Evolutionary conservation across 306 rosid genomes (phyloP), one percentile per base, ranked within the genome.

Genomic region (Senna tora): DNA sequence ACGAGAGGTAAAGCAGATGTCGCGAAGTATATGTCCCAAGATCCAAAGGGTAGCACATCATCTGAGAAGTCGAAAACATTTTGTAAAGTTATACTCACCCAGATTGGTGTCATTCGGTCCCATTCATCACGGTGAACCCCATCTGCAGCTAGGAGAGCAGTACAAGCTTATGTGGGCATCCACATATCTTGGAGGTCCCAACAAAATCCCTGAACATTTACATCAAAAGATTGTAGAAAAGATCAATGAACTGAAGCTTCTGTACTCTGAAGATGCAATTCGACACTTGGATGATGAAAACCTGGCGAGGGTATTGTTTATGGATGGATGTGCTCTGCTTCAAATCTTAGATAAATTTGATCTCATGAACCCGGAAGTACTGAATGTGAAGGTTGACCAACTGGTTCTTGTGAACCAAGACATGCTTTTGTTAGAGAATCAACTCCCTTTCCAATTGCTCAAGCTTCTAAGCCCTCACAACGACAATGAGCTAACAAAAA

Each of bases 361-460:
- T 4, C 25, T 49, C 7, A 0, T 1, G 0, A 4, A 34, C 0
- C 33, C 25, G 3, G 1, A 50, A 0, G 13, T 2, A 1, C 12
- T 72, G 50, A 33, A 45, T 9, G 3, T 72, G 19, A 45, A 46
- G 68, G 6, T 17, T 0, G 76, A 72, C 16, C 59, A 45, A 9
- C 5, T 59, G 46, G 21, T 16, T 2, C 68, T 72, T 12, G 59
- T 72, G 58, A 22, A 6, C 6, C 47, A 32, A 10, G 68, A 72
- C 47, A 5, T 59, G 68, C 22, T 59, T 6, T 47, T 72, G 69
- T 6, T 72, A 30, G 76, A 72, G 76, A 72, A 72, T 34, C 69
- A 71, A 21, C 33, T 58, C 12, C 76, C 76, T 6, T 71, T 4
- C 11, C 46, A 12, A 30, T 13, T 58, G 53, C 76, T 71, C 2